phyloP scores from a whole-genome alignment of 148 eudicot genomes.

The Rhododendron henanense region DNA sequence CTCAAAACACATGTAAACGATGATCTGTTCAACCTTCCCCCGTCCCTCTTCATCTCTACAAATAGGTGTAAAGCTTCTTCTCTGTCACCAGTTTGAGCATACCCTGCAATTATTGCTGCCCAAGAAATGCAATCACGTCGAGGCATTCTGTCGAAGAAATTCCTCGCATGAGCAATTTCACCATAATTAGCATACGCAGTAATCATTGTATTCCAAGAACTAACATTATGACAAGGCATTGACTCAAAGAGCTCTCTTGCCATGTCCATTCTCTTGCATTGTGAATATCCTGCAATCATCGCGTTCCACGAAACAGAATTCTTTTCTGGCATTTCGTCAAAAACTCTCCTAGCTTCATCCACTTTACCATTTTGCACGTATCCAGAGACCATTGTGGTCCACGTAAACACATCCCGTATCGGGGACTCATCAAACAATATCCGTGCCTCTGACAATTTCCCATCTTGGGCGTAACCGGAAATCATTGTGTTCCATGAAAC shows the following conservation, averaged over 20 bases:
- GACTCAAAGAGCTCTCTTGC: slow-evolving; percentile 37
- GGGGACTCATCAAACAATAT: slow-evolving; percentile 39
- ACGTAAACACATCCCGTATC: slow-evolving; percentile 41
- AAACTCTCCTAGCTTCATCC: slow-evolving; percentile 34
- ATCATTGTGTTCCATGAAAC: slow-evolving; percentile 56
- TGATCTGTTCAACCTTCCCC: slow-evolving; percentile 35
- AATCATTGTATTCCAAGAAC: slow-evolving; percentile 45
- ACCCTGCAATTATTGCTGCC: slow-evolving; percentile 46
- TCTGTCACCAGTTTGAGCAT: slow-evolving; percentile 37
- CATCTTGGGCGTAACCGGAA: slow-evolving; percentile 43
- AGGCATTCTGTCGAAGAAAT: slow-evolving; percentile 32
- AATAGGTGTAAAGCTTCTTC: slow-evolving; percentile 41
- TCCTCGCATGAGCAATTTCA: slow-evolving; percentile 25
- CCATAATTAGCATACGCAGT: slow-evolving; percentile 33
- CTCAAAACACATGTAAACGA: slow-evolving; percentile 39
- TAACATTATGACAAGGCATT: slow-evolving; percentile 37
- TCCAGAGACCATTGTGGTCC: slow-evolving; percentile 56
- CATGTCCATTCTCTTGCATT: slow-evolving; percentile 16
- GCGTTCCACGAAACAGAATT: slow-evolving; percentile 40
- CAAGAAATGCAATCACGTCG: slow-evolving; percentile 44
- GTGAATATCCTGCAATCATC: slow-evolving; percentile 36
- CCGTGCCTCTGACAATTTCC: slow-evolving; percentile 34
- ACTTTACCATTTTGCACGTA: slow-evolving; percentile 43
- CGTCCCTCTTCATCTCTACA: slow-evolving; percentile 31
- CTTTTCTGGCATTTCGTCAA: slow-evolving; percentile 46